Evolutionary conservation across 2,329 filamentous ascomycete species (phyloP), one percentile per base, ranked within the genome.

Genomic region (Colletotrichum euphorbiae): DNA sequence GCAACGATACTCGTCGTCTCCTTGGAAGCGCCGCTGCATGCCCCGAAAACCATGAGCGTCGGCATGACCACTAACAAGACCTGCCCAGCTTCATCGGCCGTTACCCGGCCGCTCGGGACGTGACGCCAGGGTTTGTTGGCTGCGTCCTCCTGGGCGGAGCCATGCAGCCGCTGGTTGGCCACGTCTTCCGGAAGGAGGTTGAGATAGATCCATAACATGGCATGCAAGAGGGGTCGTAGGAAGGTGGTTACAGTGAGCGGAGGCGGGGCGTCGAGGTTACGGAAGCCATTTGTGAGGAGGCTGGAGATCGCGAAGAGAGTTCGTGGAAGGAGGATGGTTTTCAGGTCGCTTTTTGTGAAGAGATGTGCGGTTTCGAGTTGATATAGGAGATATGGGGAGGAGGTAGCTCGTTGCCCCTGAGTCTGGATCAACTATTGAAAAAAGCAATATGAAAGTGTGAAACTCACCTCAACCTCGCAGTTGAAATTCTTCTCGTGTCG

Each of bases 51-150:
- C 72, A 21, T 2, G 72, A 58, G n/a, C 1, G n/a, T 15, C 0
- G 54, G 75, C 28, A 78, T 71, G 4, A 72, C 55, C 0, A 50
- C 7, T 0, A 80, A 67, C 7, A 80, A 67, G 71, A 67, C 38
- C 51, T 54, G 62, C 15, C 70, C 67, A 1, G 76, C 67, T 36
- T 74, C 19, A 4, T 73, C 71, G 6, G 75, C 17, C 43, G 73
- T 75, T 11, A 80, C 71, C 1, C 73, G 72, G 3, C 74, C 73
- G 5, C 74, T 71, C 4, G 74, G 72, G 3, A 77, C 72, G 0
- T 77, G 74, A 0, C 77, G 73, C 75, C 75, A 79, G 9, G 80
- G 78, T 60, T 82, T 83, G 74, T 83, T 83, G 57, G 79, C 58
- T 0, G 48, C 36, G 70, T 83, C 81, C 65, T 83, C 81, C 1